Evolutionary conservation across 2,329 filamentous ascomycete species (phyloP).

Genomic region (Venturia oleaginea): DNA sequence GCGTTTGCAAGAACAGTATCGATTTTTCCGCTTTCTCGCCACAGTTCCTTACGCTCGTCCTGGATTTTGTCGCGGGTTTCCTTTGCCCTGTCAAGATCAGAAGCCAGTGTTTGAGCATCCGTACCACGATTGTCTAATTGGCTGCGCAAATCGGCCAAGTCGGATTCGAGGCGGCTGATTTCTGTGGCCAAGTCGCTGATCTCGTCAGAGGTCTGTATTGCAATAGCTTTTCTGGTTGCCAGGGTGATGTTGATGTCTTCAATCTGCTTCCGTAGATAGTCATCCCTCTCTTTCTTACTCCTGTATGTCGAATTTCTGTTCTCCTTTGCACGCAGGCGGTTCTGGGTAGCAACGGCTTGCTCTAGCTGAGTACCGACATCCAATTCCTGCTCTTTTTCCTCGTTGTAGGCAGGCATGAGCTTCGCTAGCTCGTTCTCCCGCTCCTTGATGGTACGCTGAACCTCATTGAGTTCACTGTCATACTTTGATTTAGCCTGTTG

Average conservation of each 20-base stretch:
- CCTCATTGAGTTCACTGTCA: conserved; percentile 59
- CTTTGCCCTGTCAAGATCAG: conserved; percentile 67
- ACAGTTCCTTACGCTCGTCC: conserved; percentile 80
- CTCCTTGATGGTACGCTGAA: conserved; percentile 63
- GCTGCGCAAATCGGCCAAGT: conserved; percentile 60
- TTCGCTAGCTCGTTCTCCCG: conserved; percentile 69
- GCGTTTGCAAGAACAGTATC: conserved; percentile 68
- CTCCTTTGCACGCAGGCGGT: conserved; percentile 85
- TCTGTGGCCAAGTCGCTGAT: conserved; percentile 61
- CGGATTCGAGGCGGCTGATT: conserved; percentile 62
- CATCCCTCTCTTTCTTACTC: conserved; percentile 80
- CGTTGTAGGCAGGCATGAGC: conserved; percentile 68
- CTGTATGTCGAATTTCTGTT: conserved; percentile 78
- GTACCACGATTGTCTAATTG: conserved; percentile 72
- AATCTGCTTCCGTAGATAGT: conserved; percentile 72
- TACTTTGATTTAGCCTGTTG: conserved; percentile 65
- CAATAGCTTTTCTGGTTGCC: conserved; percentile 72
- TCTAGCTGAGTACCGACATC: conserved; percentile 63
- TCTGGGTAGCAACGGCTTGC: conserved; percentile 62
- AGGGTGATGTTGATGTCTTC: conserved; percentile 68
- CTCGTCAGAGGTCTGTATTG: conserved; percentile 76
- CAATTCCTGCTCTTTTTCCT: conserved; percentile 63
- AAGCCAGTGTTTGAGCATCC: conserved; percentile 61
- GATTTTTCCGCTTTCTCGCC: conserved; percentile 81
- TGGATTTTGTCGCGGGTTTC: conserved; percentile 69